phyloP scores from a whole-genome alignment of 2,329 filamentous ascomycete species.

The Chaetomium strumarium region DNA sequence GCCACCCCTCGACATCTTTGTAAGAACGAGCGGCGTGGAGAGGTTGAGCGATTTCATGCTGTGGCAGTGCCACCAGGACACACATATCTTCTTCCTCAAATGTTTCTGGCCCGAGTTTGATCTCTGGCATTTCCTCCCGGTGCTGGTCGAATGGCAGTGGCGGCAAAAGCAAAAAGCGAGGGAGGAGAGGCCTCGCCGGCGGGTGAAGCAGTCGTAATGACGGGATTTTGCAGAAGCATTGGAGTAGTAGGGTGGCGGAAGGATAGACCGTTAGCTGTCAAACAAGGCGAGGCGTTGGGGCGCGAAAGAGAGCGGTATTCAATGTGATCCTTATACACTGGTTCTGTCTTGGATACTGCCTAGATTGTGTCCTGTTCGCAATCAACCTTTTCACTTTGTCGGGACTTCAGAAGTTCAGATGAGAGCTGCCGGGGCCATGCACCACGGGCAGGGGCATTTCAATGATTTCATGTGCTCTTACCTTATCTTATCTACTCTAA shows the following conservation, averaged over 20 bases:
- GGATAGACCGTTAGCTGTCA: not conserved
- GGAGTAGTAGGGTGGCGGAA: too few species aligned
- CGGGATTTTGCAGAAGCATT: not conserved
- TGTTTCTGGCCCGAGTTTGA: slow-evolving; percentile 96
- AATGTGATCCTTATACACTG: not conserved
- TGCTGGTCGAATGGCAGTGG: slow-evolving; percentile 85
- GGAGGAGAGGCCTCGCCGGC: slow-evolving; percentile 39
- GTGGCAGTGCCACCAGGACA: slow-evolving; percentile 93
- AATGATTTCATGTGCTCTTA: slow-evolving; percentile 15
- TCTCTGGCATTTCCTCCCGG: slow-evolving; percentile 85
- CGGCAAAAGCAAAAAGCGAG: slow-evolving; percentile 52
- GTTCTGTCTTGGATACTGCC: not conserved
- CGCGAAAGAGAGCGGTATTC: not conserved
- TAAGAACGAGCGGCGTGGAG: slow-evolving; percentile 89
- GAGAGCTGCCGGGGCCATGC: too few species aligned
- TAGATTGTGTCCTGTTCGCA: not conserved
- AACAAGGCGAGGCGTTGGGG: slow-evolving; percentile 6
- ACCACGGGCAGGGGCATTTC: too few species aligned
- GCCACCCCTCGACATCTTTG: slow-evolving; percentile 83
- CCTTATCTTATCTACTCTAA: slow-evolving; percentile 24
- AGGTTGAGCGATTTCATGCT: slow-evolving; percentile 96
- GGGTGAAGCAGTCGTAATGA: slow-evolving; percentile 29
- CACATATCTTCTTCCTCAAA: slow-evolving; percentile 85
- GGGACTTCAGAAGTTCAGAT: too few species aligned
- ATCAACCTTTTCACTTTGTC: too few species aligned